A percentile compares a stretch with the other conserved stretches of the same genome.
phyloP scores from a whole-genome alignment of 2,329 filamentous ascomycete genomes.

The Cladophialophora chaetospira region DNA sequence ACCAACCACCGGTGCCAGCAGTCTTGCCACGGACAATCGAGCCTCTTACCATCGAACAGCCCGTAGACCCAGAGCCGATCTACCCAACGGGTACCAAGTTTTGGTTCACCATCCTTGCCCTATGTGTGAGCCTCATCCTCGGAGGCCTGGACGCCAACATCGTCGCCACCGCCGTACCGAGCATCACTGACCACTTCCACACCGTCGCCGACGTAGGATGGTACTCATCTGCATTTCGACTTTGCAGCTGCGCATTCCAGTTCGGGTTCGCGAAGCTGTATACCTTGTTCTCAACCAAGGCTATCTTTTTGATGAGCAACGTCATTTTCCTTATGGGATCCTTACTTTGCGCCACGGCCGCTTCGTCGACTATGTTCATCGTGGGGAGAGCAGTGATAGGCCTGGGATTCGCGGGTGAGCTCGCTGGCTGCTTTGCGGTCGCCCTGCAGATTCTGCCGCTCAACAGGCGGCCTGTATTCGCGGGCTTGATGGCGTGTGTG shows the following conservation, averaged over 20 bases:
- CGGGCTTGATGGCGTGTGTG: constrained; percentile 38
- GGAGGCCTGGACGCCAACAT: constrained; percentile 27
- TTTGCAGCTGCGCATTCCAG: background rate
- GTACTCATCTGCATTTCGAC: constrained; percentile 29
- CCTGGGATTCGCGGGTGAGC: constrained; percentile 42
- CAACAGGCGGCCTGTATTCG: constrained; percentile 38
- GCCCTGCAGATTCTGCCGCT: constrained; percentile 36
- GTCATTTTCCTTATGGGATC: constrained; percentile 37
- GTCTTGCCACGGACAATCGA: background rate
- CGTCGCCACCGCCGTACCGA: constrained; percentile 30
- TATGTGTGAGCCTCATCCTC: background rate
- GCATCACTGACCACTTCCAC: constrained; percentile 30
- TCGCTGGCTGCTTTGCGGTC: constrained; percentile 41
- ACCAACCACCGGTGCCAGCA: background rate
- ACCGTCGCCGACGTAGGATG: constrained; percentile 31
- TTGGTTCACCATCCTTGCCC: background rate
- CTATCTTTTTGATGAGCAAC: constrained; percentile 35
- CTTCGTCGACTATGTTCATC: constrained; percentile 34
- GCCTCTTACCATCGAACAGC: background rate
- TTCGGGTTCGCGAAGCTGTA: constrained; percentile 27
- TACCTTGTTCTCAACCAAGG: constrained; percentile 26
- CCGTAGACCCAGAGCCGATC: background rate
- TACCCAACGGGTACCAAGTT: background rate
- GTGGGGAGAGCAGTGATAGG: constrained; percentile 38
- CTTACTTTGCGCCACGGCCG: constrained; percentile 36